phyloP scores from a whole-genome alignment of 192 early-diverging fungal species.

The Coemansia sp. region DNA sequence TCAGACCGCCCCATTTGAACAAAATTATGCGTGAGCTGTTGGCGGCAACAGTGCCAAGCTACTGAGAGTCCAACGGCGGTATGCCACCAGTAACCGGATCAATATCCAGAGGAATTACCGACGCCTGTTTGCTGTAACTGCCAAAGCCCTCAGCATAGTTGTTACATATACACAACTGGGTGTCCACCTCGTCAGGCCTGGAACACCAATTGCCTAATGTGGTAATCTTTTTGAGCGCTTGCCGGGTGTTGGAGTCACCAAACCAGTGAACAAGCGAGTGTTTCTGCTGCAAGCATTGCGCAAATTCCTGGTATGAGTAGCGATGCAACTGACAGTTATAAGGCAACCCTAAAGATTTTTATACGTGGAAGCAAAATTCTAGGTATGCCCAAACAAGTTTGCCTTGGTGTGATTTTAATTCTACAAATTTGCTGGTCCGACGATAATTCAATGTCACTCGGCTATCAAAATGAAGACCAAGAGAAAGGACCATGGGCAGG shows the following conservation, averaged over 20 bases:
- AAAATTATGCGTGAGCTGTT: conserved; percentile 18
- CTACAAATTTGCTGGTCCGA: neutral
- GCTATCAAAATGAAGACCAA: neutral
- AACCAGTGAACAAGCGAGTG: conserved; percentile 46
- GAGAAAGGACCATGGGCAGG: neutral
- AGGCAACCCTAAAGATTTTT: conserved; percentile 8
- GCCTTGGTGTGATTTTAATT: neutral
- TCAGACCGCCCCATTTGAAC: conserved; percentile 54
- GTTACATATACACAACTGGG: conserved; percentile 44
- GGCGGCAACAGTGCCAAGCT: neutral
- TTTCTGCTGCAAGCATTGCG: conserved; percentile 25
- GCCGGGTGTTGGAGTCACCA: conserved; percentile 54
- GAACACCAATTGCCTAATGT: conserved; percentile 50
- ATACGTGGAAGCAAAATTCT: neutral
- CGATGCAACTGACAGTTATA: conserved; percentile 41
- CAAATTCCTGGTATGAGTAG: conserved; percentile 41
- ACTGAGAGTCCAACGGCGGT: neutral
- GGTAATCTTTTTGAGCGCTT: conserved; percentile 51
- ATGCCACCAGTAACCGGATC: conserved; percentile 8
- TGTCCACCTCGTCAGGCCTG: conserved; percentile 3
- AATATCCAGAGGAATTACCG: conserved; percentile 16
- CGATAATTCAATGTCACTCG: neutral
- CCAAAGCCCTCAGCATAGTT: conserved; percentile 27
- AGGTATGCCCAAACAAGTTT: neutral
- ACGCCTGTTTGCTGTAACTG: conserved; percentile 15